These are phyloP conservation scores for Pseudozyma flocculosa DNA, from an alignment of 1,284 basidiomycete species.

Conservation along the genomic window DNA sequence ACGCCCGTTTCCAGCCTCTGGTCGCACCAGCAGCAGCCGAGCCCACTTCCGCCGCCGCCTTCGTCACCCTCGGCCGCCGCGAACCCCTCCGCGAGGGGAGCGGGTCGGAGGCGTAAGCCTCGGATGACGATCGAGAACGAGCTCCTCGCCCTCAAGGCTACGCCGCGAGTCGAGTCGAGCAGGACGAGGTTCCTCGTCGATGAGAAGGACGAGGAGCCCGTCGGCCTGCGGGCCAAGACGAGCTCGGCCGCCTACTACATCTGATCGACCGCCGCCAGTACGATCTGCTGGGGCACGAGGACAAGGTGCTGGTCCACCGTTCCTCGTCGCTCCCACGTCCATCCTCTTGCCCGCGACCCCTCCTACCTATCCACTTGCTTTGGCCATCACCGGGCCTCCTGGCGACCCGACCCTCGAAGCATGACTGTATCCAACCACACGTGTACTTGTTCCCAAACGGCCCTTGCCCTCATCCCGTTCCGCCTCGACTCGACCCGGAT, in stretches of 20 bases:
- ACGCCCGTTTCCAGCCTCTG: slow-evolving; percentile 1
- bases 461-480: too few species aligned
- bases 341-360: too few species aligned
- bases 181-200: slow-evolving; percentile 13
- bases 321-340: too few species aligned
- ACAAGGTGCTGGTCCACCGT: too few species aligned
- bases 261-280: too few species aligned
- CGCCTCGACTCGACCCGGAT: too few species aligned
- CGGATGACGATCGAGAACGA: slow-evolving; percentile 48
- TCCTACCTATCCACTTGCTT: too few species aligned
- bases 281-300: too few species aligned
- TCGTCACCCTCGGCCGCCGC: neutral
- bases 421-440: too few species aligned
- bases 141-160: slow-evolving; percentile 28
- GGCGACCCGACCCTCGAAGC: too few species aligned
- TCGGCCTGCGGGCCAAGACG: slow-evolving; percentile 2
- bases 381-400: too few species aligned
- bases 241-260: slow-evolving; percentile 35
- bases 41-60: slow-evolving; percentile 25
- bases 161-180: slow-evolving; percentile 22
- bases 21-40: slow-evolving; percentile 12
- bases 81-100: slow-evolving; percentile 4
- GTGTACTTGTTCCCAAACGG: too few species aligned
- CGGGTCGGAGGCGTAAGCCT: slow-evolving; percentile 17
- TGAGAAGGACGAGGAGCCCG: slow-evolving; percentile 6